A percentile compares a stretch with the other conserved stretches of the same genome.
Conservation (phyloP, 2,329 filamentous ascomycete species). For the Harringtonia aguacate region DNA sequence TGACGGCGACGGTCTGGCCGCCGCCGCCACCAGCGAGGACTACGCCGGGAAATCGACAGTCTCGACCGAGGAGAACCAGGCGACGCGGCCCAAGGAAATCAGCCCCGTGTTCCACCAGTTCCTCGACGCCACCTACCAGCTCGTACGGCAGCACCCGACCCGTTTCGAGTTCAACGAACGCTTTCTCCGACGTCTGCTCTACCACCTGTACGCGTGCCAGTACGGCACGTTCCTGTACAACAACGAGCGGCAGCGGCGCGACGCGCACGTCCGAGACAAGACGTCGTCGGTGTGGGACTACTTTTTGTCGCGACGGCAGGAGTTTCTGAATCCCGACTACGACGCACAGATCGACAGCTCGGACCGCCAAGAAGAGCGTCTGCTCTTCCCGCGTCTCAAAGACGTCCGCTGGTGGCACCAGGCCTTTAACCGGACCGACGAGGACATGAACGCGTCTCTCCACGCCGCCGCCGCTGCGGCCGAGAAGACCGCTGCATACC, state of each 20-base stretch:
- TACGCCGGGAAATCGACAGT: conserved; percentile 15
- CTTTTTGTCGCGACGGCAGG: conserved; percentile 67
- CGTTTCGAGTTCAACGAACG: conserved; percentile 96
- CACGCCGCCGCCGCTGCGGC: conserved; percentile 43
- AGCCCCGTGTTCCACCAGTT: conserved; percentile 98
- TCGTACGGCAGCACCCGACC: conserved; percentile 73
- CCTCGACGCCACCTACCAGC: conserved; percentile 84
- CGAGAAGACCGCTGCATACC: conserved; percentile 21
- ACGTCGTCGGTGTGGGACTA: conserved; percentile 94
- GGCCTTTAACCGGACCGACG: conserved; percentile 72
- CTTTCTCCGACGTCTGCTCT: conserved; percentile 78
- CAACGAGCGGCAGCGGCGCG: conserved; percentile 76
- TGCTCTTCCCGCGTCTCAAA: conserved; percentile 67
- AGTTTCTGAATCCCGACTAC: conserved; percentile 78
- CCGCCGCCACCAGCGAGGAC: conserved; percentile 33
- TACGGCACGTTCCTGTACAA: conserved; percentile 97
- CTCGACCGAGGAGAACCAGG: conserved; percentile 41
- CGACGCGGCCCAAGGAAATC: conserved; percentile 79
- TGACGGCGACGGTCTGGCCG: conserved; percentile 43
- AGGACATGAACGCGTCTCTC: conserved; percentile 78
- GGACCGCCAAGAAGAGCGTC: conserved; percentile 65
- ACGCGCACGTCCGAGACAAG: conserved; percentile 55
- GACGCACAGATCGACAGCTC: conserved; percentile 67
- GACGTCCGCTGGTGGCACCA: conserved; percentile 94
- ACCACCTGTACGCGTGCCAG: conserved; percentile 91